phyloP scores from a whole-genome alignment of 176 grass and related monocot species.

The Cenchrus fungigraminus region DNA sequence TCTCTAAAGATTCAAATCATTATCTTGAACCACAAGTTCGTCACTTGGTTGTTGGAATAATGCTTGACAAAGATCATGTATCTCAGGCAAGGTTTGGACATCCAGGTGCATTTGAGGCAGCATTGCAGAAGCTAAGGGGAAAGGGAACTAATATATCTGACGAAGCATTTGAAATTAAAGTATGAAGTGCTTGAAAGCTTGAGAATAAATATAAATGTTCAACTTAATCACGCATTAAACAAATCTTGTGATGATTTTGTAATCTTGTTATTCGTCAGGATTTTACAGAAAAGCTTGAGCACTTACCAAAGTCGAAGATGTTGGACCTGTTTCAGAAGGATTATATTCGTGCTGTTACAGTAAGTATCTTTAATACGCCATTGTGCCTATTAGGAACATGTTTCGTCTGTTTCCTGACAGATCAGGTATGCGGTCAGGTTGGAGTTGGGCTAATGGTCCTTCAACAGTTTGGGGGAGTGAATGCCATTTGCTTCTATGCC shows the following conservation, averaged over 20 bases:
- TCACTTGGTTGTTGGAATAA: not conserved
- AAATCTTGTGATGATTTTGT: slow-evolving; percentile 6
- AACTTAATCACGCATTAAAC: slow-evolving; percentile 1
- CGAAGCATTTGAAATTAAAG: slow-evolving; percentile 78
- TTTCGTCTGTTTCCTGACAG: not conserved
- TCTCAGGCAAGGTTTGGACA: slow-evolving; percentile 59
- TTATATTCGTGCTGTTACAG: slow-evolving; percentile 64
- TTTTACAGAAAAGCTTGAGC: slow-evolving; percentile 65
- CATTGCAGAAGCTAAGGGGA: slow-evolving; percentile 70
- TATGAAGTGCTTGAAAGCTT: slow-evolving; percentile 26
- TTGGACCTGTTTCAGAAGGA: slow-evolving; percentile 80
- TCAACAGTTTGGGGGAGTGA: slow-evolving; percentile 92
- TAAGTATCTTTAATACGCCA: slow-evolving; percentile 41
- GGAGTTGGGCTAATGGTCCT: slow-evolving; percentile 84
- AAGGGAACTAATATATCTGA: slow-evolving; percentile 54
- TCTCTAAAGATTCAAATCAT: not conserved
- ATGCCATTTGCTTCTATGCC: slow-evolving; percentile 87
- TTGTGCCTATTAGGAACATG: not conserved
- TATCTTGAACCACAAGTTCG: slow-evolving; percentile 9
- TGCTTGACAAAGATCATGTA: not conserved
- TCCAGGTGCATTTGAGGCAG: slow-evolving; percentile 40
- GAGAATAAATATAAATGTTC: slow-evolving; percentile 4
- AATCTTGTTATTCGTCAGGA: slow-evolving; percentile 48
- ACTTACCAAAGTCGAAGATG: slow-evolving; percentile 56
- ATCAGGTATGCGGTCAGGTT: slow-evolving; percentile 45